A percentile compares a stretch with the other conserved stretches of the same genome.
phyloP scores from a whole-genome alignment of 129 eudicot genomes.

The Gnaphalium uliginosum region DNA sequence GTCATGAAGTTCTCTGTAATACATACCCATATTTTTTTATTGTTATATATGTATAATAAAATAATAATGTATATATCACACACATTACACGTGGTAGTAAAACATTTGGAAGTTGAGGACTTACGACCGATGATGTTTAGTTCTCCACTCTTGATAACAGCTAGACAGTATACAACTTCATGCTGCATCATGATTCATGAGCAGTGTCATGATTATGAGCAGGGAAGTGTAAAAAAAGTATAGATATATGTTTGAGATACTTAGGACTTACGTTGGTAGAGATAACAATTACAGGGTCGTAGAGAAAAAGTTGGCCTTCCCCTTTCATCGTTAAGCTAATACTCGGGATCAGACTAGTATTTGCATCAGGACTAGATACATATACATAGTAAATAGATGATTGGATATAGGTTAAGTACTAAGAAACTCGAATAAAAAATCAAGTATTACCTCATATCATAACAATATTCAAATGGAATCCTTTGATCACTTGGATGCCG shows the following conservation, averaged over 20 bases:
- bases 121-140: constrained; percentile 91
- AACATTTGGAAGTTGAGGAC: constrained; percentile 31
- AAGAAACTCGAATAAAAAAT: background rate
- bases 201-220: constrained; percentile 2
- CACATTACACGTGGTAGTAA: background rate
- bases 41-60: background rate
- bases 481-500: constrained; percentile 73
- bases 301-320: constrained; percentile 57
- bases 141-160: constrained; percentile 72
- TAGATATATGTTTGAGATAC: background rate
- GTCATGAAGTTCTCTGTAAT: constrained; percentile 92
- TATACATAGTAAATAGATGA: constrained; percentile 22
- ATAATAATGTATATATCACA: background rate
- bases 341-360: constrained; percentile 73
- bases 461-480: constrained; percentile 91
- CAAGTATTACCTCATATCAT: constrained; percentile 71
- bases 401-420: constrained; percentile 15
- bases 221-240: background rate
- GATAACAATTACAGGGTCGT: constrained; percentile 82
- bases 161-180: constrained; percentile 76
- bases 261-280: constrained; percentile 55
- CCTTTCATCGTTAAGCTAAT: constrained; percentile 77
- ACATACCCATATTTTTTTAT: background rate
- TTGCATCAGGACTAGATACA: constrained; percentile 61
- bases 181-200: constrained; percentile 46